These are phyloP conservation scores for Fusarium solani-melongenae DNA, from an alignment of 2,329 filamentous ascomycete genomes.

Conservation along the genomic window DNA sequence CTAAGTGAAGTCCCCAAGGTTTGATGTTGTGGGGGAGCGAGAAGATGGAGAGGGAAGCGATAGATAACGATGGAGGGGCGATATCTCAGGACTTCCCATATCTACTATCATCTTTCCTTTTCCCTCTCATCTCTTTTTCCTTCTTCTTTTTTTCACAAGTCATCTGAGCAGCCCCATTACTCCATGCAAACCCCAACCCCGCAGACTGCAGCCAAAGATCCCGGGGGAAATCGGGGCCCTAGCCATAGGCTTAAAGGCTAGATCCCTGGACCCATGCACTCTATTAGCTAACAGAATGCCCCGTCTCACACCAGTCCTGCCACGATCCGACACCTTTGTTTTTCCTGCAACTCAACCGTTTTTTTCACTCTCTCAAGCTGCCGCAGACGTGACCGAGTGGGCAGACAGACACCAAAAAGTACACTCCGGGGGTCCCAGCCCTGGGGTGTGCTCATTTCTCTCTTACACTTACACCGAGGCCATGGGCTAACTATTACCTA, in stretches of 20 bases:
- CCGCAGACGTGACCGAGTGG: not conserved
- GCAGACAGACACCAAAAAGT: not conserved
- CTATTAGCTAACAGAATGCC: slow-evolving; percentile 32
- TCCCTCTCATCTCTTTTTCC: not conserved
- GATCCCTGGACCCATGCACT: slow-evolving; percentile 14
- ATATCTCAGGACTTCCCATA: not conserved
- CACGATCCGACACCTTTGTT: not conserved
- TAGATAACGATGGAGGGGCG: not conserved
- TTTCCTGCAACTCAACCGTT: not conserved
- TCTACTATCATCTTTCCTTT: not conserved
- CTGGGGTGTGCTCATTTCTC: slow-evolving; percentile 10
- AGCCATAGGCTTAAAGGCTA: not conserved
- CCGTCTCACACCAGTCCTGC: not conserved
- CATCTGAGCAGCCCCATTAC: slow-evolving; percentile 20
- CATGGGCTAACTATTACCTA: slow-evolving; percentile 28
- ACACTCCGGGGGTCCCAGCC: not conserved
- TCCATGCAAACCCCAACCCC: slow-evolving; percentile 32
- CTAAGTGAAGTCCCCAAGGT: not conserved
- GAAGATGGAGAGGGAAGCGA: not conserved
- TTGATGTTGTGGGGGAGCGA: not conserved
- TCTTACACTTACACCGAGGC: not conserved
- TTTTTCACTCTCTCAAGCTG: not conserved
- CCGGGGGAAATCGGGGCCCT: slow-evolving; percentile 31
- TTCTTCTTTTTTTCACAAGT: slow-evolving; percentile 3
- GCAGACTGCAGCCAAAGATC: slow-evolving; percentile 21